Base-by-base conservation (phyloP, 257 asterid species). In the Nicotiana tomentosiformis region DNA sequence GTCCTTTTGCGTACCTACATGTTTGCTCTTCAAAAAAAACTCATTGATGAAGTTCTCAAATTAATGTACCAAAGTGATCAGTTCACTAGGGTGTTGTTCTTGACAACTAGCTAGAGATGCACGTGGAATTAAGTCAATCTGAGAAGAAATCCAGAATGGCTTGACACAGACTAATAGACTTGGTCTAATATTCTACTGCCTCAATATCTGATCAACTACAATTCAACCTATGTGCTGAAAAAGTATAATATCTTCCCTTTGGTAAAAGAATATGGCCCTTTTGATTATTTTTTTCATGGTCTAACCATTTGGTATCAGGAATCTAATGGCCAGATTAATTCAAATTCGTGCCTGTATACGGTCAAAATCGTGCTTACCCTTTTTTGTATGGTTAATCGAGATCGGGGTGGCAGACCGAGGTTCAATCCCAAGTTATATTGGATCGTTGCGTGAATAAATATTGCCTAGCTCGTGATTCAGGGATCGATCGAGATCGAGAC, bases 91-190 rank as follows among this genome's bases (percentile, higher is more conserved):
- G 46, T 15, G 4, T 43, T 20, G 5, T 72, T 46, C 39, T 23
- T 72, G 78, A 72, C 78, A 72, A 72, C 78, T 72, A 72, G 37
- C 78, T 72, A 72, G 37, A 72, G 16, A 74, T 74, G 80, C 80
- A 74, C 43, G 62, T 74, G 80, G 43, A 74, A 53, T 53, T 53
- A 53, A 74, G 39, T 49, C 39, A 14, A 6, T 12, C 23, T 7
- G 16, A 74, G 14, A 49, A 49, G 16, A 23, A 72, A 72, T 72
- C 16, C 79, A 72, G 79, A 29, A 72, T 46, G 15, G 61, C 15
- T 72, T 72, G 61, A 72, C 1, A 23, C 8, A 23, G 79, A 72
- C 60, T n/a, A 70, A 20, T 10, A 72, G 39, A 72, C 61, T 70
- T 70, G 4, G 39, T 72, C 60, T 70, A 72, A 39, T 20, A 32